Evolutionary conservation across 805 yeast species (phyloP).

Genomic region (Kuraishia cidri): DNA sequence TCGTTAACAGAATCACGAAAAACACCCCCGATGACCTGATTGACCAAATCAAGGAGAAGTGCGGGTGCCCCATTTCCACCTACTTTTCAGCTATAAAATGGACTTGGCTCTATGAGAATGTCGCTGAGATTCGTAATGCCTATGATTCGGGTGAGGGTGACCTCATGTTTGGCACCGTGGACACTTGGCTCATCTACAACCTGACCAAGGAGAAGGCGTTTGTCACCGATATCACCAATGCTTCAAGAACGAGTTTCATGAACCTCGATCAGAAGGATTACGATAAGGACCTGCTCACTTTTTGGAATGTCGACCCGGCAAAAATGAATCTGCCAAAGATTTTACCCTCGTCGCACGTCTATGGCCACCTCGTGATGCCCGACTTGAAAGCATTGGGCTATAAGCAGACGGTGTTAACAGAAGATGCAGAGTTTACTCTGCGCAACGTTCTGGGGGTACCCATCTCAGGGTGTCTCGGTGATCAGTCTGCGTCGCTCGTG

Average conservation of each 20-base stretch:
- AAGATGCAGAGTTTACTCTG: constrained; percentile 41
- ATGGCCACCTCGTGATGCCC: constrained; percentile 65
- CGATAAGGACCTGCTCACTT: constrained; percentile 64
- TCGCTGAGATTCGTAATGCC: constrained; percentile 51
- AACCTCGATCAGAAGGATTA: constrained; percentile 67
- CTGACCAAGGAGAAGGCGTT: constrained; percentile 62
- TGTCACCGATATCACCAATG: constrained; percentile 86
- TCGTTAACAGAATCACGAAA: constrained; percentile 54
- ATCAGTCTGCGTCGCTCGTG: constrained; percentile 87
- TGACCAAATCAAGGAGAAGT: constrained; percentile 48
- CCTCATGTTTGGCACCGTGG: constrained; percentile 89
- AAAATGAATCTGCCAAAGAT: constrained; percentile 67
- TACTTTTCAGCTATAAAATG: constrained; percentile 88
- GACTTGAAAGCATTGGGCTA: constrained; percentile 41
- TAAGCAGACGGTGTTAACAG: constrained; percentile 36
- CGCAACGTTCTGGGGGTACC: constrained; percentile 51
- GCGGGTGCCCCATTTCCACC: constrained; percentile 85
- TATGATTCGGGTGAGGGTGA: constrained; percentile 65
- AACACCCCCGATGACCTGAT: constrained; percentile 45
- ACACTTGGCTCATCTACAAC: constrained; percentile 87
- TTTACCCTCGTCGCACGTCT: constrained; percentile 68
- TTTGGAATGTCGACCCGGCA: constrained; percentile 71
- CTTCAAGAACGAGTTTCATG: constrained; percentile 87
- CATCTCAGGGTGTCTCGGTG: constrained; percentile 86
- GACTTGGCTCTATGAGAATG: constrained; percentile 83